phyloP scores from a whole-genome alignment of 345 rosid genomes.

The Erodium maritimum region DNA sequence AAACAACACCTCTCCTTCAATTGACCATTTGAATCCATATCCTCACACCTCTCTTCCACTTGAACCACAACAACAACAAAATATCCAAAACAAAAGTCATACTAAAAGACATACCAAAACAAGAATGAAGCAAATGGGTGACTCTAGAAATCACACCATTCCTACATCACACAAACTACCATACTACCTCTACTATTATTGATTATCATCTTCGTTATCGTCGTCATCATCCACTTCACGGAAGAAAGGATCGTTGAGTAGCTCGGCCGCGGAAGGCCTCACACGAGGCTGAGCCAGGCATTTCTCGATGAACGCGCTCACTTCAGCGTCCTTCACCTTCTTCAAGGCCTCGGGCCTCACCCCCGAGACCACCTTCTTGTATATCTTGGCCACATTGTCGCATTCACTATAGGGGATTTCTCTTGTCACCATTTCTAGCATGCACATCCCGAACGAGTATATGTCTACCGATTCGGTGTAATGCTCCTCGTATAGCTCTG shows the following conservation, averaged over 20 bases:
- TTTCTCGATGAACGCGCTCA: slow-evolving; percentile 56
- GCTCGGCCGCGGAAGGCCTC: slow-evolving; percentile 66
- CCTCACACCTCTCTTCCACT: too few relatives aligned
- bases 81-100: not conserved
- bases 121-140: not conserved
- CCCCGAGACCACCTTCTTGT: slow-evolving; percentile 65
- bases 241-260: slow-evolving; percentile 62
- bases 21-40: too few relatives aligned
- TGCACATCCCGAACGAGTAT: slow-evolving; percentile 83
- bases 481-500: slow-evolving; percentile 75
- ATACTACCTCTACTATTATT: not conserved
- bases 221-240: slow-evolving; percentile 44
- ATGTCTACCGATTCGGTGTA: slow-evolving; percentile 76
- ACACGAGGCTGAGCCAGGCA: slow-evolving; percentile 54
- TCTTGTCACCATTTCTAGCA: slow-evolving; percentile 63
- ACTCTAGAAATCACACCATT: not conserved
- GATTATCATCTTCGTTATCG: slow-evolving; percentile 38
- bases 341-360: slow-evolving; percentile 51
- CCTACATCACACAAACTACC: not conserved
- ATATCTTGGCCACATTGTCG: slow-evolving; percentile 56
- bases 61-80: too few relatives aligned
- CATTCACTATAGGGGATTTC: slow-evolving; percentile 81
- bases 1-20: too few relatives aligned
- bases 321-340: slow-evolving; percentile 51
- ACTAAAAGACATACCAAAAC: not conserved